These are phyloP conservation scores for Tothia fuscella DNA, from an alignment of 2,329 filamentous ascomycete species.

Conservation along the genomic window DNA sequence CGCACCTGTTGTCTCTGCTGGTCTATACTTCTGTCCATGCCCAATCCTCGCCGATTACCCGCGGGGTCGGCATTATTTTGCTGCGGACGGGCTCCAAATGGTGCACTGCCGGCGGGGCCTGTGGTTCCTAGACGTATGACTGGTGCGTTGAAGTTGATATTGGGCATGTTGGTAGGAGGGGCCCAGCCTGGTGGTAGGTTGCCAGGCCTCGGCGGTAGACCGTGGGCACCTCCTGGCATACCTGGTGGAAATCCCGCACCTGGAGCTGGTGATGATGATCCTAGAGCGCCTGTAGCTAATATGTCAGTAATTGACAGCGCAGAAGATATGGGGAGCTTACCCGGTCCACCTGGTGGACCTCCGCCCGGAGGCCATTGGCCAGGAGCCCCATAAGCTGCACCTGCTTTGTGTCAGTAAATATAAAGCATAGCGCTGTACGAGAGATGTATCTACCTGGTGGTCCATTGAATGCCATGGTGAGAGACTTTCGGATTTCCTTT, in stretches of 20 bases:
- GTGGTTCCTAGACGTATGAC: conserved; percentile 66
- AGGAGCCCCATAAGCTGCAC: too few species aligned
- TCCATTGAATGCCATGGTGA: too few species aligned
- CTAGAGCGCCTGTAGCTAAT: conserved; percentile 1
- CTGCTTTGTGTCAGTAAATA: too few species aligned
- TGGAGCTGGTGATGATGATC: conserved; percentile 43
- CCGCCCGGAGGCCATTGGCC: too few species aligned
- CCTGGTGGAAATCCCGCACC: conserved; percentile 70
- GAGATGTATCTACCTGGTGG: too few species aligned
- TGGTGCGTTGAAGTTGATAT: conserved; percentile 96
- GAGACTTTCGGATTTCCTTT: too few species aligned
- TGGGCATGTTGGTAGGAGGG: conserved; percentile 81
- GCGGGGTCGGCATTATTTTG: conserved; percentile 32
- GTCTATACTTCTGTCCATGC: conserved; percentile 41
- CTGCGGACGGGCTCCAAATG: conserved; percentile 33
- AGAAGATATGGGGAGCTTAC: too few species aligned
- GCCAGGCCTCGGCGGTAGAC: conserved; percentile 68
- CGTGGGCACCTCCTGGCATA: conserved; percentile 60
- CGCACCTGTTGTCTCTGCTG: conserved; percentile 54
- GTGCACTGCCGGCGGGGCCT: conserved; percentile 40
- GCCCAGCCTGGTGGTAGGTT: conserved; percentile 76
- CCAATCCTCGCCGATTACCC: conserved; percentile 41
- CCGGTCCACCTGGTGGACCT: too few species aligned
- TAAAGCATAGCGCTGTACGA: too few species aligned
- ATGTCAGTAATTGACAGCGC: too few species aligned